These are phyloP conservation scores for Handroanthus guayacan DNA, from an alignment of 257 asterid genomes.

Conservation along the genomic window DNA sequence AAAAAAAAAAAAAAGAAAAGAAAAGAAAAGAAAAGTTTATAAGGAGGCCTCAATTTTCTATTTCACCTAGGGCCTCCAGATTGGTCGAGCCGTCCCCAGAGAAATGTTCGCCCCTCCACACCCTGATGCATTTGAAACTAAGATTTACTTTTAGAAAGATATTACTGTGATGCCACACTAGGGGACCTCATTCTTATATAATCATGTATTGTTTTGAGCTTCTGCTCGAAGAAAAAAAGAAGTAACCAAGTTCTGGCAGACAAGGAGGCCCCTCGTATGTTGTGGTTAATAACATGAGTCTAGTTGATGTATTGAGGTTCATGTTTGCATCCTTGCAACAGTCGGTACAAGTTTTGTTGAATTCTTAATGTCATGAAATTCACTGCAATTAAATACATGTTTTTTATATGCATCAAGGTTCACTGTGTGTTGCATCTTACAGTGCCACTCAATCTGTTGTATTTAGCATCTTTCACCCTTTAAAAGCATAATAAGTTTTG, in stretches of 20 bases:
- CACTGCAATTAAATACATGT: background rate
- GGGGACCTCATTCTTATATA: background rate
- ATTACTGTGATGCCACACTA: background rate
- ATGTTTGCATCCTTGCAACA: background rate
- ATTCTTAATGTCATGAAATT: constrained; percentile 1
- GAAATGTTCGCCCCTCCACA: background rate
- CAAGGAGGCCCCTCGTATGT: constrained; percentile 3
- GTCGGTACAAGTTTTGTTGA: background rate
- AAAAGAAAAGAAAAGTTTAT: no score
- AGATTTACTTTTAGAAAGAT: background rate
- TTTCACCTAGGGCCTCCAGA: no score
- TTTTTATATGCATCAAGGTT: background rate
- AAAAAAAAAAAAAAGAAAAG: no score
- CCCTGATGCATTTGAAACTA: background rate
- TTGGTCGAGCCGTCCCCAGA: no score
- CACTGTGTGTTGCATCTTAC: background rate
- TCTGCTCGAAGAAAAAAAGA: background rate
- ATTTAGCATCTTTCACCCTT: constrained; percentile 12
- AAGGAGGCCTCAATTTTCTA: no score
- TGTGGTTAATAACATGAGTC: constrained; percentile 1
- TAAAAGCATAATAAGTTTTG: constrained; percentile 22
- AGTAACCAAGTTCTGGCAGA: background rate
- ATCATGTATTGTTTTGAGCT: background rate
- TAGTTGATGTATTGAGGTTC: background rate
- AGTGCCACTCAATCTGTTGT: background rate